Evolutionary conservation across 2,329 filamentous ascomycete species (phyloP).

Genomic region (Fusarium temperatum): DNA sequence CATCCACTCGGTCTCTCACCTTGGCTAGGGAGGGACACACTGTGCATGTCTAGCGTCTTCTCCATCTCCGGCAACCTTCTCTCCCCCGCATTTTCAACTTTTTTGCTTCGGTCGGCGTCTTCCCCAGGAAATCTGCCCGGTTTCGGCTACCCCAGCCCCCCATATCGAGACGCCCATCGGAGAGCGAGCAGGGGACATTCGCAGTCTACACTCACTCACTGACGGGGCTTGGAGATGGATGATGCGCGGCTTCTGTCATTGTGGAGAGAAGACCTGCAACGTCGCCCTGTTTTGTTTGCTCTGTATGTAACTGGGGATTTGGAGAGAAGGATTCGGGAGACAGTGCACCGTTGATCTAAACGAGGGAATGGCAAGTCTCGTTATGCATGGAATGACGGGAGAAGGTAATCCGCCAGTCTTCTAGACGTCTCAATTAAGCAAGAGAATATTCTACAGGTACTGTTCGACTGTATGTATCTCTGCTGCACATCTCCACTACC

Average conservation of each 20-base stretch:
- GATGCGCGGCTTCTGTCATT: constrained; percentile 7
- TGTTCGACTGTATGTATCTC: not conserved
- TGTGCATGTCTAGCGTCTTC: constrained; percentile 26
- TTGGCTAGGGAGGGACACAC: constrained; percentile 30
- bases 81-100: constrained; percentile 5
- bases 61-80: constrained; percentile 1
- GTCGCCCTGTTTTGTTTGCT: not conserved
- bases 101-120: not conserved
- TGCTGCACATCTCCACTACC: not conserved
- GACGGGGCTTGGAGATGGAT: not conserved
- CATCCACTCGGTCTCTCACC: not conserved
- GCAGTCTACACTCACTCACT: too few species aligned
- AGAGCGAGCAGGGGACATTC: constrained; percentile 12
- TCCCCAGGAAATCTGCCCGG: constrained; percentile 23
- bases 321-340: not conserved
- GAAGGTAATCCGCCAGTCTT: not conserved
- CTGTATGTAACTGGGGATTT: not conserved
- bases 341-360: not conserved
- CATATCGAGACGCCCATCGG: constrained; percentile 22
- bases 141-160: constrained; percentile 25
- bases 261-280: not conserved
- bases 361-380: not conserved
- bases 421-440: constrained; percentile 5
- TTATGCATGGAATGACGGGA: constrained; percentile 13
- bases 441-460: not conserved